A percentile compares a stretch with the other conserved stretches of the same genome.
phyloP scores from a whole-genome alignment of 305 asterid genomes.

The Caryopteris hybrid region DNA sequence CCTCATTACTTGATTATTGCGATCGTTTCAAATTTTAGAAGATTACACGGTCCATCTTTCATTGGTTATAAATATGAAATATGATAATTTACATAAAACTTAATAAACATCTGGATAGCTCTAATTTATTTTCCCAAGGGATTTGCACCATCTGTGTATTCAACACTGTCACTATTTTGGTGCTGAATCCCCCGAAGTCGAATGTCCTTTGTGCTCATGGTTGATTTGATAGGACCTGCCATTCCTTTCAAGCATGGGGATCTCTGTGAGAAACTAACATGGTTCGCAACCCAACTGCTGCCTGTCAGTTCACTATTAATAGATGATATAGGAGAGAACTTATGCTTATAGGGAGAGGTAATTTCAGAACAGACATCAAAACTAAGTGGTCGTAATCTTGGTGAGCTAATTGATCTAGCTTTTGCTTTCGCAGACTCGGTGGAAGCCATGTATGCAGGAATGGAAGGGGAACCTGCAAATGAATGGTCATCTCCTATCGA shows the following conservation, averaged over 20 bases:
- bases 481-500: slow-evolving; percentile 57
- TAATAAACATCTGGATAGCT: slow-evolving; percentile 7
- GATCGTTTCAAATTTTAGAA: not conserved
- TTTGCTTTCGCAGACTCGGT: slow-evolving; percentile 89
- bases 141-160: slow-evolving; percentile 12
- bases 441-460: slow-evolving; percentile 91
- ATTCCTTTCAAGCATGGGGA: slow-evolving; percentile 64
- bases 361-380: slow-evolving; percentile 73
- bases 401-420: slow-evolving; percentile 78
- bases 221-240: slow-evolving; percentile 58
- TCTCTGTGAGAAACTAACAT: slow-evolving; percentile 40
- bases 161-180: slow-evolving; percentile 17
- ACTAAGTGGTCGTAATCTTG: slow-evolving; percentile 67
- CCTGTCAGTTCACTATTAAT: slow-evolving; percentile 74
- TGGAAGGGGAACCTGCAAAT: slow-evolving; percentile 43
- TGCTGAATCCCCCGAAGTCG: slow-evolving; percentile 30
- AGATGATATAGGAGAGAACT: slow-evolving; percentile 84
- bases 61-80: not conserved
- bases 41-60: not conserved
- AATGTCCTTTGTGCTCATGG: slow-evolving; percentile 34
- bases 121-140: slow-evolving; percentile 17
- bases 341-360: slow-evolving; percentile 77
- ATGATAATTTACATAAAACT: slow-evolving; percentile 12
- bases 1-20: not conserved
- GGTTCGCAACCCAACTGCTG: slow-evolving; percentile 53